These are phyloP conservation scores for Limnanthes douglasii DNA, from an alignment of 345 rosid species.

Conservation along the genomic window DNA sequence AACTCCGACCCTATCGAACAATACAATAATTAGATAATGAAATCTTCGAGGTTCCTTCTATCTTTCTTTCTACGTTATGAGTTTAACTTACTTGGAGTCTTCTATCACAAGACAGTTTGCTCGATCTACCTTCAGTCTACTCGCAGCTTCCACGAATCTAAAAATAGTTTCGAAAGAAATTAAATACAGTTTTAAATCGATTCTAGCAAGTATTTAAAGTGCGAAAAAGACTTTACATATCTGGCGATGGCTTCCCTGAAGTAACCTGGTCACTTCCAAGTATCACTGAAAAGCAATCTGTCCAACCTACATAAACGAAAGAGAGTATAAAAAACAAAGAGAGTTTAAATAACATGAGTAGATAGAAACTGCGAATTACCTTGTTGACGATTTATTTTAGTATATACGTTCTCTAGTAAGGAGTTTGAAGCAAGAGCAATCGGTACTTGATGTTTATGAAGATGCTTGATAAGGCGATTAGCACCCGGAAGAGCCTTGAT, in stretches of 20 bases:
- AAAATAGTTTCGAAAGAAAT: not conserved
- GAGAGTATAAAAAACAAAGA: not conserved
- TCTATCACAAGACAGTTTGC: slow-evolving; percentile 24
- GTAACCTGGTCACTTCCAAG: slow-evolving; percentile 28
- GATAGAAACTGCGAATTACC: slow-evolving; percentile 7
- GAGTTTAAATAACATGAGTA: not conserved
- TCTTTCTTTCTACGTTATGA: too few species aligned
- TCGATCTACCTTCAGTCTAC: slow-evolving; percentile 19
- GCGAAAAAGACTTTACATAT: slow-evolving; percentile 12
- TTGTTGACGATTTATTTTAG: slow-evolving; percentile 16
- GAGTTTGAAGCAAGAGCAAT: slow-evolving; percentile 34
- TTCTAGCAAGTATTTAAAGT: not conserved
- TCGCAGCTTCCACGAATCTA: slow-evolving; percentile 30
- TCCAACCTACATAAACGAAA: slow-evolving; percentile 21
- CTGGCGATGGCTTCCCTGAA: slow-evolving; percentile 33
- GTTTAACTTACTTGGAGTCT: slow-evolving; percentile 29
- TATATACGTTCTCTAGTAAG: slow-evolving; percentile 19
- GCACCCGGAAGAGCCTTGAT: slow-evolving; percentile 29
- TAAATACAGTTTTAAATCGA: not conserved
- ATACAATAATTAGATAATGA: too few species aligned
- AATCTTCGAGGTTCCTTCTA: too few species aligned
- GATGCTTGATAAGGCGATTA: slow-evolving; percentile 24
- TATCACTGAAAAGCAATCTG: slow-evolving; percentile 16
- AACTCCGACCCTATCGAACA: slow-evolving; percentile 22
- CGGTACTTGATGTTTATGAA: slow-evolving; percentile 17